Conservation (phyloP, 306 rosid species). For the Medicago lupulina region DNA sequence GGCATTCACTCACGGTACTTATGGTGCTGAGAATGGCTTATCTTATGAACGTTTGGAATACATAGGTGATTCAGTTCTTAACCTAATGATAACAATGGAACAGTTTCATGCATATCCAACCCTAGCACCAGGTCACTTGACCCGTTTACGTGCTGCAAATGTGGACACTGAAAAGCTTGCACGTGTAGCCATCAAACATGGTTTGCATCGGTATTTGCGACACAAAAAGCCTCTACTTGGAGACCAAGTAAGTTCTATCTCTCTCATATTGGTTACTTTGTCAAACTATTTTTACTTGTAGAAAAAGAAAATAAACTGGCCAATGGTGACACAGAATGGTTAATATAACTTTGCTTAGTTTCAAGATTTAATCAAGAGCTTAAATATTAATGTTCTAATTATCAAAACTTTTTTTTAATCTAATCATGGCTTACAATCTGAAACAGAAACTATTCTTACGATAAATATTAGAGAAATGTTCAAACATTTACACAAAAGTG, state of each 20-base stretch:
- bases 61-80: not conserved
- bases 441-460: no score
- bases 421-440: no score
- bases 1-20: not conserved
- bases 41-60: constrained; percentile 4
- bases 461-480: no score
- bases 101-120: not conserved
- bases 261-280: no score
- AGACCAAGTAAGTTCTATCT: not conserved
- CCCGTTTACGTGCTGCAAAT: not conserved
- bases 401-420: no score
- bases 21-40: not conserved
- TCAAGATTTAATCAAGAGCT: no score
- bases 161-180: constrained; percentile 1
- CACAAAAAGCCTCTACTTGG: not conserved
- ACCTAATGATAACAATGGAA: not conserved
- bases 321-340: no score
- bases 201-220: not conserved
- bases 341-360: no score
- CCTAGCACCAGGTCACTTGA: not conserved
- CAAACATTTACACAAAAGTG: no score
- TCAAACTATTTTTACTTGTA: no score
- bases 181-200: constrained; percentile 1
- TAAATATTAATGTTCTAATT: no score
- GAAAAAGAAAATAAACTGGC: no score